Base-by-base conservation (phyloP, 1,284 basidiomycete genomes). In the Ustilago sp. region DNA sequence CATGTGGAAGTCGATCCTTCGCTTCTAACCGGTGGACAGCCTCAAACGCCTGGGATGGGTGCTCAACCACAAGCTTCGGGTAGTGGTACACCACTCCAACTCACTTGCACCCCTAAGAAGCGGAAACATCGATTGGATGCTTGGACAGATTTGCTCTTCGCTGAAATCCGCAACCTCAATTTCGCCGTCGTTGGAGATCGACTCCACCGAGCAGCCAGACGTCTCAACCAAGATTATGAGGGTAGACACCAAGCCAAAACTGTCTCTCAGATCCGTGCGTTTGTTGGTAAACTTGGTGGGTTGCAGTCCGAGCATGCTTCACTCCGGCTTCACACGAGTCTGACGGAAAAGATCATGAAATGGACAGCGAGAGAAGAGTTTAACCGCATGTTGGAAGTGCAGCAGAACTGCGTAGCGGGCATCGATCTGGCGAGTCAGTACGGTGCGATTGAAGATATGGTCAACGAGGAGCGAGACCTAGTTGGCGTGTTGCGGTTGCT, bases 261-360 rank as follows among this genome's bases (percentile, higher is more conserved):
- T 6, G 93, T 97, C 32, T 90, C 92, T 4, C 94, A 99, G 86
- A 89, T 99, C 83, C 91, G 92, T 69, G 94, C 96, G 82, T 98
- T 99, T 87, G 96, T 99, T 8, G 94, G 95, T 15, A 94, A 93
- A 83, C 89, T 99, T 2, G 94, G 94, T 41, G 93, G 94, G 1
- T 88, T 99, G 74, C 94, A 98, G 87, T 91, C 90, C 31, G 95
- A 98, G 81, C 95, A 98, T 81, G 93, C 95, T 83, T 91, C 92
- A 45, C 87, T 99, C 71, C 89, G 93, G 64, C 88, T 98, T 61
- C 96, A 99, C 86, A 99, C 95, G 56, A 92, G 92, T 15, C 86
- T 99, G 43, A 95, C 94, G n/a, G 97, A 99, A 87, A 88, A 93
- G 84, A 89, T 99, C 51, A 91, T 95, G 79, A 91, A 92, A 13